These are phyloP conservation scores for Exsudoporus frostii DNA, from an alignment of 768 basidiomycete species.

Conservation along the genomic window DNA sequence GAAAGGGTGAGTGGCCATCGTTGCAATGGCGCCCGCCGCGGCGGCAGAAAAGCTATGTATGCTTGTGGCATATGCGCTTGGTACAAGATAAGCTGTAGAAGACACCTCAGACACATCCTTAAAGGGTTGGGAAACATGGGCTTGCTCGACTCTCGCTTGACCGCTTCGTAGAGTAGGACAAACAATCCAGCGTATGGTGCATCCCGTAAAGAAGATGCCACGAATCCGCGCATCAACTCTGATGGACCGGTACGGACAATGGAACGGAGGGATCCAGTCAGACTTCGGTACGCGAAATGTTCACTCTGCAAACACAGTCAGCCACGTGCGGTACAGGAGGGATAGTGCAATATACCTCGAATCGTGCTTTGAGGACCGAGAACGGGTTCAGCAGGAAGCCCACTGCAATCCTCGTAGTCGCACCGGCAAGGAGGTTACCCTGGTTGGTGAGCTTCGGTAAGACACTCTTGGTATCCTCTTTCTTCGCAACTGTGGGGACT, in stretches of 20 bases:
- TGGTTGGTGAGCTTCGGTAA: constrained; percentile 68
- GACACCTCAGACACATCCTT: constrained; percentile 4
- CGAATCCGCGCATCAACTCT: constrained; percentile 81
- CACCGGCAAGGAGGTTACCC: constrained; percentile 87
- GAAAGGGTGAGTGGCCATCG: constrained; percentile 85
- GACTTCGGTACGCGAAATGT: constrained; percentile 65
- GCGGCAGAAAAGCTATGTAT: constrained; percentile 71
- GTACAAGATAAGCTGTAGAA: constrained; percentile 38
- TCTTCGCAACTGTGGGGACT: constrained; percentile 12
- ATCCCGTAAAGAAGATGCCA: constrained; percentile 88
- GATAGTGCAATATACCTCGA: constrained; percentile 60
- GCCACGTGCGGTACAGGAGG: not conserved
- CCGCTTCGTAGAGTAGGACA: constrained; percentile 81
- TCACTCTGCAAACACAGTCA: constrained; percentile 56
- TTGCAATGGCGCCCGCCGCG: constrained; percentile 79
- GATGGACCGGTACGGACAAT: constrained; percentile 70
- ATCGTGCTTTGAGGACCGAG: constrained; percentile 87
- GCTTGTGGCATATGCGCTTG: constrained; percentile 43
- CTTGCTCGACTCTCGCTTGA: constrained; percentile 72
- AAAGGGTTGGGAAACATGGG: constrained; percentile 1
- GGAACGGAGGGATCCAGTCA: constrained; percentile 55
- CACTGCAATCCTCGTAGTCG: constrained; percentile 72
- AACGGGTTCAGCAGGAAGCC: constrained; percentile 88
- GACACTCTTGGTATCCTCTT: constrained; percentile 42
- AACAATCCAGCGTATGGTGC: constrained; percentile 94